These are phyloP conservation scores for Persicaria maculosa DNA, from an alignment of 148 eudicot genomes.

Conservation along the genomic window DNA sequence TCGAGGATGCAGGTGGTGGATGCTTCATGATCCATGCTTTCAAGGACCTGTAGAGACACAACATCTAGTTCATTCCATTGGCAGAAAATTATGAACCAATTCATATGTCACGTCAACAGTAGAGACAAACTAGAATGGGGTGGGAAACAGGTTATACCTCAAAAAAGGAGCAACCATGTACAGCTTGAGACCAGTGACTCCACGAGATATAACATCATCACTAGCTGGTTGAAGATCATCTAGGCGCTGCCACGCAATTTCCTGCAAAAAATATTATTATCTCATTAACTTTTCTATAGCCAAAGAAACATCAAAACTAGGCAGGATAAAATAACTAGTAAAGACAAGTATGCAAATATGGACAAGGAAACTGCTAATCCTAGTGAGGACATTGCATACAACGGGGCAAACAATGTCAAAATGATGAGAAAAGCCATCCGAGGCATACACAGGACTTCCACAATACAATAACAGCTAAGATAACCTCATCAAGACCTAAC, in stretches of 20 bases:
- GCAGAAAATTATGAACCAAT: not conserved
- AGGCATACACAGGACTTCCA: not conserved
- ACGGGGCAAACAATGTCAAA: not conserved
- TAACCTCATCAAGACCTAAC: not conserved
- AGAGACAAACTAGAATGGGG: not conserved
- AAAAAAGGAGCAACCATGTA: constrained; percentile 99
- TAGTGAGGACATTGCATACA: not conserved
- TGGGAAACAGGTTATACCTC: constrained; percentile 23
- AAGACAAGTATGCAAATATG: not conserved
- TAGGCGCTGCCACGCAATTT: constrained; percentile 97
- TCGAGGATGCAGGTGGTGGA: constrained; percentile 46
- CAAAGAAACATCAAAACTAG: not conserved
- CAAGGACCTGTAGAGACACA: constrained; percentile 47
- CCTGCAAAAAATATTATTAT: constrained; percentile 35
- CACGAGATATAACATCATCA: constrained; percentile 88
- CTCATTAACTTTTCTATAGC: no score
- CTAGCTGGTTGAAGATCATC: constrained; percentile 80
- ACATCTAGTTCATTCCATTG: not conserved
- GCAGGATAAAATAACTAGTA: not conserved
- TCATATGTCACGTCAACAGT: not conserved
- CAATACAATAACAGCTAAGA: not conserved
- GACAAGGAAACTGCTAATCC: not conserved
- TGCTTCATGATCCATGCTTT: constrained; percentile 73
- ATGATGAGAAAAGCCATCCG: not conserved
- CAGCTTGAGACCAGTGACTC: constrained; percentile 87